These are phyloP conservation scores for Neurospora sp. DNA, from an alignment of 2,329 filamentous ascomycete genomes.

Conservation along the genomic window DNA sequence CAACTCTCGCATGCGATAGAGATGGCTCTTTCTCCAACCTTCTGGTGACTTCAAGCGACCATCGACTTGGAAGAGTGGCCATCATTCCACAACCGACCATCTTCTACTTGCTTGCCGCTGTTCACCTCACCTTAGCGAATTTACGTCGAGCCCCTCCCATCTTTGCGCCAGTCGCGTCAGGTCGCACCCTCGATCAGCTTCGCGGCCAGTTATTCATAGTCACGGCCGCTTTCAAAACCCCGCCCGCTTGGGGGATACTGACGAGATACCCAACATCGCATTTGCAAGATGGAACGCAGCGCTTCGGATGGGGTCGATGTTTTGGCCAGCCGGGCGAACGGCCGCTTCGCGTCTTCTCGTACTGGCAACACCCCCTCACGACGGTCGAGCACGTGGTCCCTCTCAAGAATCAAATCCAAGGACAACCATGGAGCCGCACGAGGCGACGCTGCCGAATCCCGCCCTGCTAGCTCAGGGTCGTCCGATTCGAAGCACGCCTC, in stretches of 20 bases:
- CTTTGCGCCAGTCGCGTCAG: not conserved
- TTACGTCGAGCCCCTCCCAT: not conserved
- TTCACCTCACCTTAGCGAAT: not conserved
- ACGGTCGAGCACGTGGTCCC: slow-evolving; percentile 30
- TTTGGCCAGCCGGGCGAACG: slow-evolving; percentile 15
- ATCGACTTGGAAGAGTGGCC: not conserved
- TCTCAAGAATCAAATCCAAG: slow-evolving; percentile 14
- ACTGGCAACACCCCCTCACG: slow-evolving; percentile 30
- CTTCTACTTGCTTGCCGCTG: not conserved
- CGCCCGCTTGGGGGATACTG: not conserved
- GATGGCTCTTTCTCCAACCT: not conserved
- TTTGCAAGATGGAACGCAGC: slow-evolving; percentile 19
- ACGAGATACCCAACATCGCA: not conserved
- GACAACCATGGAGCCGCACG: slow-evolving; percentile 9
- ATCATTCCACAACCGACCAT: not conserved
- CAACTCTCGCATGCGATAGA: not conserved
- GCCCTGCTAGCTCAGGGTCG: slow-evolving; percentile 16
- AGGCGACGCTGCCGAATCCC: slow-evolving; percentile 8
- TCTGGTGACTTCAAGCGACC: not conserved
- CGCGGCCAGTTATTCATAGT: not conserved
- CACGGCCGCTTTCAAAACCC: not conserved
- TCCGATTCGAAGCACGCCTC: slow-evolving; percentile 13
- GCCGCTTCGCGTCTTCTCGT: slow-evolving; percentile 21
- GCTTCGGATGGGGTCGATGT: slow-evolving; percentile 5
- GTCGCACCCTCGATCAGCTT: not conserved